Conservation (phyloP, 371 early-diverging fungal species). For the Mucor sp. region DNA sequence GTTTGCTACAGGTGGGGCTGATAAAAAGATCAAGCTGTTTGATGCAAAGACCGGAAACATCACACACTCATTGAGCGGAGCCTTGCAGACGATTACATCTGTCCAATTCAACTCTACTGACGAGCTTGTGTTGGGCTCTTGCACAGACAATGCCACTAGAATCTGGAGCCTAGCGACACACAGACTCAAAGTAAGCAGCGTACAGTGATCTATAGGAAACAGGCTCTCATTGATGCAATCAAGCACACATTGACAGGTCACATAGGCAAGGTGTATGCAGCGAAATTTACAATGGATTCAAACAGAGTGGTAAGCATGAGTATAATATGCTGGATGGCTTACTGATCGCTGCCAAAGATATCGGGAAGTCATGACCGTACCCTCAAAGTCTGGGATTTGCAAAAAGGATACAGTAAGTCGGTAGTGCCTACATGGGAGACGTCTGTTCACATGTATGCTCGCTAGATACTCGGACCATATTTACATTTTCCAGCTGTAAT, state of each 20-base stretch:
- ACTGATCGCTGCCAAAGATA: constrained; percentile 44
- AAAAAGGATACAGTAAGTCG: constrained; percentile 80
- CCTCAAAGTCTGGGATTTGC: constrained; percentile 94
- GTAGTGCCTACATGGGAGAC: constrained; percentile 12
- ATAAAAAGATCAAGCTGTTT: constrained; percentile 83
- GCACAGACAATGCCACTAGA: constrained; percentile 89
- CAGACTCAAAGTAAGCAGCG: constrained; percentile 54
- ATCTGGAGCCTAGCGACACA: constrained; percentile 84
- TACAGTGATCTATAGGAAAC: neutral
- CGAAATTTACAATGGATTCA: constrained; percentile 81
- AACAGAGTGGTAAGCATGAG: constrained; percentile 67
- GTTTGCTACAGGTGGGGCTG: constrained; percentile 88
- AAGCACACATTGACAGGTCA: constrained; percentile 95
- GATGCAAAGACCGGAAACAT: constrained; percentile 76
- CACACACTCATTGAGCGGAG: constrained; percentile 75
- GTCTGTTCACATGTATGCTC: neutral
- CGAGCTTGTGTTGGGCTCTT: constrained; percentile 82
- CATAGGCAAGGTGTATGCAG: constrained; percentile 89
- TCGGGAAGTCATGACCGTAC: constrained; percentile 96
- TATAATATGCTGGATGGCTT: neutral
- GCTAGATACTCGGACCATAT: constrained; percentile 81
- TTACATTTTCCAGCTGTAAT: constrained; percentile 93
- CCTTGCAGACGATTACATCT: constrained; percentile 83
- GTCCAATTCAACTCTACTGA: constrained; percentile 78
- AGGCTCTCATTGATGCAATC: neutral